Conservation (phyloP, 2,329 filamentous ascomycete species). For the Fusarium chuoi region DNA sequence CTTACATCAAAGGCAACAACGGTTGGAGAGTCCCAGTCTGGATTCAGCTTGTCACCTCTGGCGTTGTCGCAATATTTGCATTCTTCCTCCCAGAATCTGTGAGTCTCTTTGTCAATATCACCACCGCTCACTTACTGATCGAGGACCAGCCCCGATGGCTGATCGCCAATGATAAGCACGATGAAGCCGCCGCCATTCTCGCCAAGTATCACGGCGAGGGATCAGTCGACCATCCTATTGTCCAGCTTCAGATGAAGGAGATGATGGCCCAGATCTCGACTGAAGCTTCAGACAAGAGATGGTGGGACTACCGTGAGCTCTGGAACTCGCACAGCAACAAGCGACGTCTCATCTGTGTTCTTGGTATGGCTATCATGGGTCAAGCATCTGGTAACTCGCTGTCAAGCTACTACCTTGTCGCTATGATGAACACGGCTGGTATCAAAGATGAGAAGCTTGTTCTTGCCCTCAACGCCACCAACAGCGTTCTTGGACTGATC, state of each 20-base stretch:
- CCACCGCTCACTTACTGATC: not conserved
- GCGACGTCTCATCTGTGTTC: constrained; percentile 62
- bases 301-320: constrained; percentile 65
- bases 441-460: constrained; percentile 52
- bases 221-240: constrained; percentile 48
- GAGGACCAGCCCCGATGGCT: constrained; percentile 50
- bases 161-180: constrained; percentile 51
- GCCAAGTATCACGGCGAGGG: constrained; percentile 50
- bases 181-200: constrained; percentile 50
- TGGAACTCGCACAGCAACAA: constrained; percentile 59
- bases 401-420: constrained; percentile 65
- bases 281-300: constrained; percentile 60
- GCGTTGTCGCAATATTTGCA: constrained; percentile 48
- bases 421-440: constrained; percentile 48
- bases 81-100: constrained; percentile 54
- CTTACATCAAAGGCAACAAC: constrained; percentile 47
- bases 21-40: constrained; percentile 53
- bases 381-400: constrained; percentile 64
- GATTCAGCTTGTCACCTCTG: constrained; percentile 52
- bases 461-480: constrained; percentile 60
- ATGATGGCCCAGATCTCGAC: constrained; percentile 52
- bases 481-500: constrained; percentile 57
- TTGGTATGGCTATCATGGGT: constrained; percentile 63
- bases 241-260: constrained; percentile 54
- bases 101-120: rapidly evolving